phyloP scores from a whole-genome alignment of 225 moss, liverwort and hornwort species.

The Physcomitrium patens region DNA sequence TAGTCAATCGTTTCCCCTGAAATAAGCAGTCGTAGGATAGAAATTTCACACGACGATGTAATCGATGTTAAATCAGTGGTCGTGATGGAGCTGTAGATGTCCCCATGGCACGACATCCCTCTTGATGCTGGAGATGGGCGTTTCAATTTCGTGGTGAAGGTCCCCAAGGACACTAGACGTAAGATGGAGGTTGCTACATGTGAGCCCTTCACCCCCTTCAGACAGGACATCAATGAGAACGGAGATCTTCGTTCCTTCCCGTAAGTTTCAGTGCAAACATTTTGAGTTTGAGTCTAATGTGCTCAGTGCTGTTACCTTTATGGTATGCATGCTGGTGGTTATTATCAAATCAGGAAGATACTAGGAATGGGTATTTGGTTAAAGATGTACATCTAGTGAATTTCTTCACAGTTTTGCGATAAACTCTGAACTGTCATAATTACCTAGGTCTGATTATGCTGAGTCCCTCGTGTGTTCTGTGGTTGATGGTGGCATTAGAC shows the following conservation, averaged over 20 bases:
- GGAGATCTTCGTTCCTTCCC: constrained; percentile 80
- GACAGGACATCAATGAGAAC: constrained; percentile 68
- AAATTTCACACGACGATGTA: neutral
- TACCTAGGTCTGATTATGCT: too few species aligned
- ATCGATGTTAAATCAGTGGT: neutral
- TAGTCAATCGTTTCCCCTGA: too few species aligned
- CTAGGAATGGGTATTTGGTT: neutral
- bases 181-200: constrained; percentile 83
- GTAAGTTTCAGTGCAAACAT: constrained; percentile 35
- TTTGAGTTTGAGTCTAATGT: too few species aligned
- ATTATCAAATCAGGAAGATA: too few species aligned
- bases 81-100: constrained; percentile 46
- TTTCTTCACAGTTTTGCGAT: too few species aligned
- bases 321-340: too few species aligned
- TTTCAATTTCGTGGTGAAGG: constrained; percentile 76
- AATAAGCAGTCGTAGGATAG: too few species aligned
- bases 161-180: constrained; percentile 82
- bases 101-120: constrained; percentile 87
- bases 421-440: too few species aligned
- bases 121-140: constrained; percentile 75
- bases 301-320: too few species aligned
- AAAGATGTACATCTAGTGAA: neutral
- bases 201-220: constrained; percentile 84
- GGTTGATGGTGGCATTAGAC: constrained; percentile 41
- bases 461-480: neutral